Percentiles rank a stretch among this genome's conserved stretches.
Evolutionary conservation across 805 yeast species (phyloP).

Genomic region (Teunomyces tritomae): DNA sequence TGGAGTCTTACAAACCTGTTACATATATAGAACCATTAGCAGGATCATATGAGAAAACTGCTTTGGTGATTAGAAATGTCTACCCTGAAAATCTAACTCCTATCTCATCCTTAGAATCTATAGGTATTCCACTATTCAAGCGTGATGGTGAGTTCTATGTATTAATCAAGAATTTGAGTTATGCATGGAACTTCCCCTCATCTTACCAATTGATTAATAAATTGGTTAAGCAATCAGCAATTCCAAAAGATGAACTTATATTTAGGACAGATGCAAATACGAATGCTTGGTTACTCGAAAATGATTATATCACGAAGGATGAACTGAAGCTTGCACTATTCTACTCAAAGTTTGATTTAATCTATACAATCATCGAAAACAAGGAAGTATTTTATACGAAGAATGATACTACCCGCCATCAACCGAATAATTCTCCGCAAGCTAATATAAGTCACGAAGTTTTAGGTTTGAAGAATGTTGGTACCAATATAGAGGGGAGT

Average conservation of each 20-base stretch:
- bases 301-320: constrained; percentile 15
- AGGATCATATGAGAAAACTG: background rate
- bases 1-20: background rate
- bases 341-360: constrained; percentile 22
- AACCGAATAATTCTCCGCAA: background rate
- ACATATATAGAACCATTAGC: background rate
- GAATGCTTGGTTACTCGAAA: constrained; percentile 21
- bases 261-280: constrained; percentile 14
- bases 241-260: constrained; percentile 16
- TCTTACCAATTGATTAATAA: constrained; percentile 38
- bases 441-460: background rate
- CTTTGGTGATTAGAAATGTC: background rate
- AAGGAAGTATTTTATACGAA: constrained; percentile 15
- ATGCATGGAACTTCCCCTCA: constrained; percentile 39
- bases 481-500: background rate
- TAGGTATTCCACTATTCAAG: constrained; percentile 11
- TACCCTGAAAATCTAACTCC: background rate
- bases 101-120: constrained; percentile 3
- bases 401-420: background rate
- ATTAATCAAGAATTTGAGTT: constrained; percentile 30
- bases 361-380: constrained; percentile 22
- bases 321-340: constrained; percentile 21
- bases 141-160: constrained; percentile 15
- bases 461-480: constrained; percentile 5
- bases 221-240: constrained; percentile 20